Evolutionary conservation across 1,284 basidiomycete genomes (phyloP).

Genomic region (Tylopilus orsonianus): DNA sequence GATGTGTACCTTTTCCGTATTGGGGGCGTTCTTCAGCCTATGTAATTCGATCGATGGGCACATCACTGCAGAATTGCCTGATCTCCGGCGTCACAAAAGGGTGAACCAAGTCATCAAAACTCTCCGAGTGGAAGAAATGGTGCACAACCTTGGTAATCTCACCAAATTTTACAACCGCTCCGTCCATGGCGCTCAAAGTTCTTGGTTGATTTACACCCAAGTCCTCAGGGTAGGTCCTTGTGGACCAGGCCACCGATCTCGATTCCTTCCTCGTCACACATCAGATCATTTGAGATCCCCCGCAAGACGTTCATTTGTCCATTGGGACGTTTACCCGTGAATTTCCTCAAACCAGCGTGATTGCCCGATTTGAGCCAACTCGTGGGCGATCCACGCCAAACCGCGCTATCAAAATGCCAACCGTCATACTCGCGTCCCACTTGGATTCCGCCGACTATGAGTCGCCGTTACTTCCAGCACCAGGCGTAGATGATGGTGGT

Average conservation of each 20-base stretch:
- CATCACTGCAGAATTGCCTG: conserved; percentile 19
- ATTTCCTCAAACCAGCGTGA: conserved; percentile 58
- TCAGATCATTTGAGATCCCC: conserved; percentile 19
- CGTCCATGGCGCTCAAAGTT: conserved; percentile 15
- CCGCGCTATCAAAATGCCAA: conserved; percentile 22
- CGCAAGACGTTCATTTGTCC: conserved; percentile 14
- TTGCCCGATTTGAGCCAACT: conserved; percentile 40
- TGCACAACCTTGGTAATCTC: conserved; percentile 12
- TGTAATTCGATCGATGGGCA: not conserved
- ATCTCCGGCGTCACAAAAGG: conserved; percentile 14
- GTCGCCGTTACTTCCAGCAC: conserved; percentile 19
- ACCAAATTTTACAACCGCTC: conserved; percentile 21
- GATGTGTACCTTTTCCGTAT: no score
- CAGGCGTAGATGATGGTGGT: conserved; percentile 80
- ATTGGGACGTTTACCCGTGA: conserved; percentile 45
- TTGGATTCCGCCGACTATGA: conserved; percentile 49
- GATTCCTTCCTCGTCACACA: not conserved
- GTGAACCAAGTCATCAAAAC: conserved; percentile 7
- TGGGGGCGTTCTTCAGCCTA: no score
- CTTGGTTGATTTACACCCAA: conserved; percentile 20
- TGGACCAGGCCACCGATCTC: no score
- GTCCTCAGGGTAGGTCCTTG: conserved; percentile 10
- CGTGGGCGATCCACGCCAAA: conserved; percentile 25
- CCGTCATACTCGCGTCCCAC: conserved; percentile 54
- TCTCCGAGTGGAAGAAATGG: conserved; percentile 7